These are phyloP conservation scores for Podospora conica DNA, from an alignment of 495 filamentous ascomycete genomes.

Conservation along the genomic window DNA sequence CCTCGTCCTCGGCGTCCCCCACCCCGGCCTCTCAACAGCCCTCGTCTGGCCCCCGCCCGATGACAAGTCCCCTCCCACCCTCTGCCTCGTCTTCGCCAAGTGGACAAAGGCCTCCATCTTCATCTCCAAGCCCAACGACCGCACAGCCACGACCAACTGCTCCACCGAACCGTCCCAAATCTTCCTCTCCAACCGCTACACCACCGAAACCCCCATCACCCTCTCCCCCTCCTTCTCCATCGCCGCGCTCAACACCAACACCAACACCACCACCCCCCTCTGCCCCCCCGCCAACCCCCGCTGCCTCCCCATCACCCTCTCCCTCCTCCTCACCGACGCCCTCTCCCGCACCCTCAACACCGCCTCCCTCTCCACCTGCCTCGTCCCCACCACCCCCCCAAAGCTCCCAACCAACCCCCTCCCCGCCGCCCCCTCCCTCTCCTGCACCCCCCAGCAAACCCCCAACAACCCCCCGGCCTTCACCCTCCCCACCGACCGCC, in stretches of 20 bases:
- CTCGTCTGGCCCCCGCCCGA: neutral
- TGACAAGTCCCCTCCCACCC: neutral
- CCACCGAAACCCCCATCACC: neutral
- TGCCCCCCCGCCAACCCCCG: neutral
- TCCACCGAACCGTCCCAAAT: neutral
- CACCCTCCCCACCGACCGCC: neutral
- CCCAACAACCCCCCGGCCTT: neutral
- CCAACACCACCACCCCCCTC: neutral
- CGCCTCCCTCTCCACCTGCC: neutral
- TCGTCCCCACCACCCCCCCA: neutral
- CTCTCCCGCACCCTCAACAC: neutral
- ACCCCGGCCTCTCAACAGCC: neutral
- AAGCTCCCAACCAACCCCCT: neutral
- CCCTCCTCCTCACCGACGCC: neutral
- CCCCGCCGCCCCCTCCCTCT: neutral
- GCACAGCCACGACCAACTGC: neutral
- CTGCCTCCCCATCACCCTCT: neutral
- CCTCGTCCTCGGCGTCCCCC: neutral
- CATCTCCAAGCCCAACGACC: neutral
- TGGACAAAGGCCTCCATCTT: neutral
- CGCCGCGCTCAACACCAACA: neutral
- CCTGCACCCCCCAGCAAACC: too few relatives aligned
- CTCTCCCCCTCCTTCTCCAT: neutral
- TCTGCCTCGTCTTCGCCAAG: neutral
- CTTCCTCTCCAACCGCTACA: neutral